Evolutionary conservation across 192 early-diverging fungal species (phyloP).

Genomic region (Oehlia diaphana): DNA sequence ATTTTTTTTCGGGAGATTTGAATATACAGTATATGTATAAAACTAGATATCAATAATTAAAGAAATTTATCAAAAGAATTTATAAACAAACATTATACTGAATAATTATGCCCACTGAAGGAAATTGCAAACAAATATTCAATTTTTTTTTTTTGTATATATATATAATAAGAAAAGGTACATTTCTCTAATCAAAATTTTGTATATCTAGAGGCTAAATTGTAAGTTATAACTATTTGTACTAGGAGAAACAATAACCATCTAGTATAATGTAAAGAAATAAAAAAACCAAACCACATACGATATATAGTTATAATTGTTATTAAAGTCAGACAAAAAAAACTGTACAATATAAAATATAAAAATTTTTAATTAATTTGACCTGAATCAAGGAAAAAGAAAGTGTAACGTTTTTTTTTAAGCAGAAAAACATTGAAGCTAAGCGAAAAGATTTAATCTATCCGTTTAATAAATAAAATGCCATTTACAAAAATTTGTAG

Average conservation of each 20-base stretch:
- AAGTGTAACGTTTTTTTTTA: not conserved
- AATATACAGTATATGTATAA: too few relatives aligned
- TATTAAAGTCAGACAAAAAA: not conserved
- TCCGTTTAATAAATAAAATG: not conserved
- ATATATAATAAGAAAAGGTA: not conserved
- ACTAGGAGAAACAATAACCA: not conserved
- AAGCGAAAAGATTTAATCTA: not conserved
- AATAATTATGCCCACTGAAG: too few relatives aligned
- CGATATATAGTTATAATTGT: not conserved
- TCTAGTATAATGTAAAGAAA: not conserved
- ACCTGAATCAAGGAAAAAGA: not conserved
- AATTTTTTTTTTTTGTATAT: not conserved
- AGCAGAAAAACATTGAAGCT: not conserved
- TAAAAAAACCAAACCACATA: not conserved
- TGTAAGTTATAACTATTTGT: not conserved
- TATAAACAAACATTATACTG: too few relatives aligned
- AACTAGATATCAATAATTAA: too few relatives aligned
- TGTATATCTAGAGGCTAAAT: not conserved
- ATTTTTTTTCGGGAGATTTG: too few relatives aligned
- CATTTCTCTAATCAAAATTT: not conserved
- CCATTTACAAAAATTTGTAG: not conserved
- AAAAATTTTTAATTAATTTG: not conserved
- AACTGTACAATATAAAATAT: not conserved
- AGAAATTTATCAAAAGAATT: too few relatives aligned
- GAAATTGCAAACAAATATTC: not conserved